Percentiles rank a stretch among this genome's conserved stretches.
phyloP scores from a whole-genome alignment of 768 basidiomycete species.

The Podaxis pistillaris region DNA sequence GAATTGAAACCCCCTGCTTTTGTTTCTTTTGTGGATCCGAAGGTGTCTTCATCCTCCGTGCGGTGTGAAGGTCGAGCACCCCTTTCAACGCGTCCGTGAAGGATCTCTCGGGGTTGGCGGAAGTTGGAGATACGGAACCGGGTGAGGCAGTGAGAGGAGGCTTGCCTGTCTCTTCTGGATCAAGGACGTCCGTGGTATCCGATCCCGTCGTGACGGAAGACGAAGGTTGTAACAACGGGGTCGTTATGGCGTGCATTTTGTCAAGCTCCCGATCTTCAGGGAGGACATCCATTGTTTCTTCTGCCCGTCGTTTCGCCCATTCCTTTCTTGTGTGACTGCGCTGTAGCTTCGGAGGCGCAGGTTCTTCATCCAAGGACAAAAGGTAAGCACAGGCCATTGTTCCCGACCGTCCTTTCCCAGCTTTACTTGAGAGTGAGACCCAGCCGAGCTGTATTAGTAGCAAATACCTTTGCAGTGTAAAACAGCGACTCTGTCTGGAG shows the following conservation, averaged over 20 bases:
- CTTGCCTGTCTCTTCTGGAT: neutral
- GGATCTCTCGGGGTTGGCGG: constrained; percentile 26
- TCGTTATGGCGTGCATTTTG: constrained; percentile 16
- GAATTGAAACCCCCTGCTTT: constrained; percentile 71
- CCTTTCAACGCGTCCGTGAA: constrained; percentile 44
- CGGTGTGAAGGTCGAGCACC: constrained; percentile 68
- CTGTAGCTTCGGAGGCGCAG: constrained; percentile 46
- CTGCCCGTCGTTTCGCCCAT: constrained; percentile 44
- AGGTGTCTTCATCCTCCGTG: constrained; percentile 61
- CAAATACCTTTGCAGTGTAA: constrained; percentile 81
- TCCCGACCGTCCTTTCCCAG: constrained; percentile 83
- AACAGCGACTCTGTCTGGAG: constrained; percentile 68
- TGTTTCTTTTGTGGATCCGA: constrained; percentile 27
- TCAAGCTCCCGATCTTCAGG: constrained; percentile 36
- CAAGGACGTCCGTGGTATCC: neutral
- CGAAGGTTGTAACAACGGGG: constrained; percentile 4
- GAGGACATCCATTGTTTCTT: constrained; percentile 47
- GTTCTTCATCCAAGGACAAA: constrained; percentile 51
- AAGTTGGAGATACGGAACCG: neutral
- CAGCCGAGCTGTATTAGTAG: neutral
- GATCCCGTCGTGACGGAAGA: neutral
- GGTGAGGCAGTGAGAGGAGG: neutral
- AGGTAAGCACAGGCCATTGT: constrained; percentile 84
- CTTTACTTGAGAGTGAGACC: constrained; percentile 28
- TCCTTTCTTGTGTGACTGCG: constrained; percentile 47